Evolutionary conservation across 257 asterid genomes (phyloP), one percentile per base, ranked within the genome.

Genomic region (Nicotiana attenuata): DNA sequence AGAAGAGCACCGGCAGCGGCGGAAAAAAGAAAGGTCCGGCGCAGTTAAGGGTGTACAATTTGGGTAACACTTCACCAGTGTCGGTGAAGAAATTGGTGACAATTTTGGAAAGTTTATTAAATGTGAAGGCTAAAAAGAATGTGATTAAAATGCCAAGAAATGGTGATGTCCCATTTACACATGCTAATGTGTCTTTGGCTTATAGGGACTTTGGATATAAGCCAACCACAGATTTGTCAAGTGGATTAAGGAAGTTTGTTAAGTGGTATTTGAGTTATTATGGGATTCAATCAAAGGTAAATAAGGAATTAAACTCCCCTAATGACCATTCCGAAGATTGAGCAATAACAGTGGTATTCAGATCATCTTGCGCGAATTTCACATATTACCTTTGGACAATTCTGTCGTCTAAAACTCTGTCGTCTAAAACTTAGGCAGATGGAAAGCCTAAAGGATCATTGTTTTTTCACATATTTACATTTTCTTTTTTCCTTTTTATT

Each of bases 131-230:
- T 7, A 92, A 91, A 87, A 91, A 88, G 87, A 90, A 88, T 65
- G 93, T 91, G 24, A 83, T 92, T 14, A 95, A 86, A 85, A 95
- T 95, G 99, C 99, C 99, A 0, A 76, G 95, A 85, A 95, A 95
- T 91, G 99, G 99, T 67, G 99, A 95, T 93, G 99, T 95, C 56
- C 98, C 99, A n/a, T 95, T 57, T 89, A 95, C 98, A 9, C 98
- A 95, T 65, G 99, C 99, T 69, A 93, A 95, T 83, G 97, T 95
- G 80, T 92, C 95, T 93, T 88, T 71, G 87, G 99, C 99, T 68
- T 87, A 87, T 55, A 89, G 41, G 61, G 98, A 95, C 83, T 93
- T 95, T 83, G 94, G 94, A 10, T 95, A 95, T 88, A 92, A 89
- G 85, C 98, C 99, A 41, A 91, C 97, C 28, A 95, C 98, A 52